Evolutionary conservation across 768 basidiomycete genomes (phyloP).

Genomic region (Suillus clintonianus): DNA sequence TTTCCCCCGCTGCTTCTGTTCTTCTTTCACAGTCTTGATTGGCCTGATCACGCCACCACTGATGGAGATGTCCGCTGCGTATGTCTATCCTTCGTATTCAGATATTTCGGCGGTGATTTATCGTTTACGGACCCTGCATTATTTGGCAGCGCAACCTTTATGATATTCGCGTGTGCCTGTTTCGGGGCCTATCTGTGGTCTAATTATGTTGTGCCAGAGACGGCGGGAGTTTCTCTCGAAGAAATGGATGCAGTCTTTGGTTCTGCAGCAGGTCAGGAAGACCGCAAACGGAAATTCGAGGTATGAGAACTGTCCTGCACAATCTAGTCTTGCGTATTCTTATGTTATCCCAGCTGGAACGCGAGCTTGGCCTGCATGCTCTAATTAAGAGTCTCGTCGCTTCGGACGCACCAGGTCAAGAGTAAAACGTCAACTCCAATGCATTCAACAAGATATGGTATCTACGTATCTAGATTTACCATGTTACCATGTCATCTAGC

Average conservation of each 20-base stretch:
- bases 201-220: conserved; percentile 71
- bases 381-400: conserved; percentile 42
- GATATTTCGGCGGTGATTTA: conserved; percentile 2
- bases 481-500: background rate
- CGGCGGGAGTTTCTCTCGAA: conserved; percentile 73
- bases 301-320: conserved; percentile 34
- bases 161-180: conserved; percentile 65
- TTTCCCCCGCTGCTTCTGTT: background rate
- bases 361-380: conserved; percentile 51
- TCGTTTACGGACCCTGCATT: background rate
- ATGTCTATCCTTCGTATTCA: conserved; percentile 16
- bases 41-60: conserved; percentile 72
- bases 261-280: conserved; percentile 57
- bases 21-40: conserved; percentile 56
- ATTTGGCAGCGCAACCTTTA: conserved; percentile 60
- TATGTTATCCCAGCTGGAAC: conserved; percentile 50
- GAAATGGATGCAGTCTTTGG: conserved; percentile 73
- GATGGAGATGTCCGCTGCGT: conserved; percentile 63
- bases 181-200: conserved; percentile 72
- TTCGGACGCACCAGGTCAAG: background rate
- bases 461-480: background rate
- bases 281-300: conserved; percentile 50
- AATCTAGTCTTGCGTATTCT: background rate
- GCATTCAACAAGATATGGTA: conserved; percentile 2
- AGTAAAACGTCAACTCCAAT: background rate